These are phyloP conservation scores for Meira nashicola DNA, from an alignment of 1,284 basidiomycete genomes.

Conservation along the genomic window DNA sequence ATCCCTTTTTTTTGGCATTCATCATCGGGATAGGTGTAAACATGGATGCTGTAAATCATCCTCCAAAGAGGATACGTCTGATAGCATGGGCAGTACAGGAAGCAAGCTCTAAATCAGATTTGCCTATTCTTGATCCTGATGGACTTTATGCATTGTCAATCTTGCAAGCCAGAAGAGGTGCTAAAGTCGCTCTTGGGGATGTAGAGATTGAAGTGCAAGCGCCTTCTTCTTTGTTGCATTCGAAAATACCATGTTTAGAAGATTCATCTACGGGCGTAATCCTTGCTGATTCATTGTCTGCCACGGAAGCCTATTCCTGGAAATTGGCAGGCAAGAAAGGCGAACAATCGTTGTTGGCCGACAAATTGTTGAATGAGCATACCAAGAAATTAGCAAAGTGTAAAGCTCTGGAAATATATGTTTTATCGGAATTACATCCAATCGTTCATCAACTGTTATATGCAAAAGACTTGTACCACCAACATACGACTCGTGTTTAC, in stretches of 20 bases:
- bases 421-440: conserved; percentile 5
- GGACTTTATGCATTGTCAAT: conserved; percentile 9
- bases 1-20: too few species aligned
- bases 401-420: background rate
- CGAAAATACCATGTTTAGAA: background rate
- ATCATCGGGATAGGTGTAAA: too few species aligned
- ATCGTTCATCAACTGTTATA: conserved; percentile 3
- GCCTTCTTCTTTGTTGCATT: conserved; percentile 3
- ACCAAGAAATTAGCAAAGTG: background rate
- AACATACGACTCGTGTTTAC: background rate
- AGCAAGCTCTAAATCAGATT: background rate
- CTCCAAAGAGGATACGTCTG: too few species aligned
- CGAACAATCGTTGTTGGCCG: background rate
- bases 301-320: background rate
- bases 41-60: too few species aligned
- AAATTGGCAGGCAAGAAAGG: background rate
- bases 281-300: conserved; percentile 1
- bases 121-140: conserved; percentile 10
- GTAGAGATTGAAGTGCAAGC: background rate
- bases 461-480: background rate
- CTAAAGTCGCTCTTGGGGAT: background rate
- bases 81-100: too few species aligned
- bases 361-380: background rate
- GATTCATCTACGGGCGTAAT: background rate
- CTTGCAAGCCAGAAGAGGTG: background rate